Evolutionary conservation across 805 yeast species (phyloP).

Genomic region (Saturnispora saitoi): DNA sequence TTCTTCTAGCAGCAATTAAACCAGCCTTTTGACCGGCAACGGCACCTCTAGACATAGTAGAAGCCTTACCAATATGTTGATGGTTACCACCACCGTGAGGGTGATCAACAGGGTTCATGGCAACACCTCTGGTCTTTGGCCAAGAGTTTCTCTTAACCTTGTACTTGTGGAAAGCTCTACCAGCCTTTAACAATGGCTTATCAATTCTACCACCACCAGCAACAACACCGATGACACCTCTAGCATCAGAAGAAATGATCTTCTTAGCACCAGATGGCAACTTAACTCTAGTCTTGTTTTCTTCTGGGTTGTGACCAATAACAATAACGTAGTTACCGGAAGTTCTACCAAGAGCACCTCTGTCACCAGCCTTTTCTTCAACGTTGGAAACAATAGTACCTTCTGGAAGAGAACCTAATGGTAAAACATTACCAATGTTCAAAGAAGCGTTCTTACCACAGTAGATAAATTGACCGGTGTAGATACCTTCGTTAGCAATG

Average conservation of each 20-base stretch:
- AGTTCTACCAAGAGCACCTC: constrained; percentile 99
- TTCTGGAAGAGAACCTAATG: constrained; percentile 96
- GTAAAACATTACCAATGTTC: constrained; percentile 94
- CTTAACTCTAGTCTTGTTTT: constrained; percentile 98
- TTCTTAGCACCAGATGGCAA: constrained; percentile 99
- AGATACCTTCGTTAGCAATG: constrained; percentile 98
- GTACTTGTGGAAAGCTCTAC: constrained; percentile 99
- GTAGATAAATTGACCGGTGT: constrained; percentile 98
- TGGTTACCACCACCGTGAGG: constrained; percentile 99
- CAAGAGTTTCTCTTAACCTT: constrained; percentile 99
- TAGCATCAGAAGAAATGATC: constrained; percentile 88
- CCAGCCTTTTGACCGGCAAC: constrained; percentile 99
- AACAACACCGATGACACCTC: constrained; percentile 99
- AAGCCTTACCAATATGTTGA: constrained; percentile 99
- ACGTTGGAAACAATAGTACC: constrained; percentile 98
- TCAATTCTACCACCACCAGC: constrained; percentile 99
- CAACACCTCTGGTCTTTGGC: constrained; percentile 99
- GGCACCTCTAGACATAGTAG: constrained; percentile 98
- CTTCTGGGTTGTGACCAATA: constrained; percentile 99
- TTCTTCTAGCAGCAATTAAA: constrained; percentile 99
- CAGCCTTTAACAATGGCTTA: constrained; percentile 99
- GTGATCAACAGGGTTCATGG: constrained; percentile 99
- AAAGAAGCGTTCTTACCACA: constrained; percentile 98
- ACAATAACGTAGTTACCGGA: constrained; percentile 99
- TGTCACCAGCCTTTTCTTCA: constrained; percentile 98